phyloP scores from a whole-genome alignment of 352 stramenopile species.

The Aphanomyces stellatus region DNA sequence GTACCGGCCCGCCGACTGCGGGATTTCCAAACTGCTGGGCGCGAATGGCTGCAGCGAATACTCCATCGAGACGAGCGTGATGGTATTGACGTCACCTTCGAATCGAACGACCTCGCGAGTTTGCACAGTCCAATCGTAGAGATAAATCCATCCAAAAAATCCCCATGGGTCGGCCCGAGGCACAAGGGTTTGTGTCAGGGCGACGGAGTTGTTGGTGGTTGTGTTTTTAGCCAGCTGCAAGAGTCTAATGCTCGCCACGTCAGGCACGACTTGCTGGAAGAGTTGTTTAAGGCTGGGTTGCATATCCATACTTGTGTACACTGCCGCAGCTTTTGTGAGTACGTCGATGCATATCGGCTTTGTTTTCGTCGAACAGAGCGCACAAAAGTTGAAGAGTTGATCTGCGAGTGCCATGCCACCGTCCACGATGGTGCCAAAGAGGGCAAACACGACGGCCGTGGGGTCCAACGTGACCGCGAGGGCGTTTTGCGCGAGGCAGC shows the following conservation, averaged over 20 bases:
- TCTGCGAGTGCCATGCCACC: not conserved
- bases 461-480: not conserved
- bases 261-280: not conserved
- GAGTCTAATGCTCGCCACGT: not conserved
- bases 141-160: not conserved
- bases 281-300: not conserved
- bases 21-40: not conserved
- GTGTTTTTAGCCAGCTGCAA: not conserved
- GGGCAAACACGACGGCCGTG: not conserved
- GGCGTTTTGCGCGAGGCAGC: not conserved
- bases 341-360: no score
- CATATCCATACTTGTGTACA: no score
- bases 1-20: not conserved
- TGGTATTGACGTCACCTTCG: not conserved
- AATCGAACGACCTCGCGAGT: slow-evolving; percentile 1
- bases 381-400: not conserved
- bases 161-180: not conserved
- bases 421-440: not conserved
- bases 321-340: no score
- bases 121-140: not conserved
- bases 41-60: not conserved
- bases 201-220: not conserved
- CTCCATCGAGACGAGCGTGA: not conserved
- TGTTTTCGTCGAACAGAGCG: no score
- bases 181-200: not conserved